These are phyloP conservation scores for Venustampulla echinocandica DNA, from an alignment of 495 filamentous ascomycete species.

Conservation along the genomic window DNA sequence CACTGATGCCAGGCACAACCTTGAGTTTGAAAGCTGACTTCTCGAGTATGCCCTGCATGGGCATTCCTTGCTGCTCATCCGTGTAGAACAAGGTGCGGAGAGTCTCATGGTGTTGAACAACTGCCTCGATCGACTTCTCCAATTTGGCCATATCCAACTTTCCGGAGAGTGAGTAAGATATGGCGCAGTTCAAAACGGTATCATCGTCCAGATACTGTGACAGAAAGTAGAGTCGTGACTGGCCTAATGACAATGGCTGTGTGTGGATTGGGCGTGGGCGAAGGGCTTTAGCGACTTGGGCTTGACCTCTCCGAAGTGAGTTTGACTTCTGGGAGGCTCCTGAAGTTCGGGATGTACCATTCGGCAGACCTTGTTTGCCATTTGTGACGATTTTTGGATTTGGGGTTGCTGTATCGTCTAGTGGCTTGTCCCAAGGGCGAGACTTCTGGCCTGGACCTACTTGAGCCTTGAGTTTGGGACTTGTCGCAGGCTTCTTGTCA, in stretches of 20 bases:
- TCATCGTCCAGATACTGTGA: not conserved
- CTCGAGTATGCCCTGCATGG: not conserved
- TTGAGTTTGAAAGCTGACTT: not conserved
- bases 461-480: no score
- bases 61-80: not conserved
- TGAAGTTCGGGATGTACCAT: not conserved
- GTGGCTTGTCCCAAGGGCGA: not conserved
- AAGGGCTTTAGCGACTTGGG: not conserved
- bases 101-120: not conserved
- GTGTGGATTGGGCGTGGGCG: not conserved
- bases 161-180: not conserved
- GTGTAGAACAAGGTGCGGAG: not conserved
- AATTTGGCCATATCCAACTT: not conserved
- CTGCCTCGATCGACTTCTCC: not conserved
- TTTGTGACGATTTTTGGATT: not conserved
- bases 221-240: not conserved
- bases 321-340: not conserved
- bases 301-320: not conserved
- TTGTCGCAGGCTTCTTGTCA: not conserved
- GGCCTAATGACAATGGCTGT: not conserved
- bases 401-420: not conserved
- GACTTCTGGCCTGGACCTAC: not conserved
- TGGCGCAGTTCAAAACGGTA: not conserved
- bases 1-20: not conserved
- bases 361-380: not conserved